A percentile compares a stretch with the other conserved stretches of the same genome.
Evolutionary conservation across 768 basidiomycete genomes (phyloP).

Genomic region (Dictyophora rubrovolvata): DNA sequence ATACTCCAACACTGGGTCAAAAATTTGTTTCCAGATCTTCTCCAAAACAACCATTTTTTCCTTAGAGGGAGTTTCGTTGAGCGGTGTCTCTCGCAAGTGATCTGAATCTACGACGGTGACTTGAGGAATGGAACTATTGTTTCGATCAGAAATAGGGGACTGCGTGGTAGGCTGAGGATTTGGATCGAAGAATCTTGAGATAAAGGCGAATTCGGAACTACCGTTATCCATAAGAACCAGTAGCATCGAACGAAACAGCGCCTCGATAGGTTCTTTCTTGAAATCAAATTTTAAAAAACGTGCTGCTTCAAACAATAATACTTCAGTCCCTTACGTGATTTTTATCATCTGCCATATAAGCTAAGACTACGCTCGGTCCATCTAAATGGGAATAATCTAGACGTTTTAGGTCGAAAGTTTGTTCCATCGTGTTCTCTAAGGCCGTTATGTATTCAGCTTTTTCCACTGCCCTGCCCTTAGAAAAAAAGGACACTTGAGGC

Average conservation of each 20-base stretch:
- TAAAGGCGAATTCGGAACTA: constrained; percentile 82
- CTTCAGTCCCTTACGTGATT: constrained; percentile 55
- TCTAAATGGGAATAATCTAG: constrained; percentile 63
- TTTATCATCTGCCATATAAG: constrained; percentile 87
- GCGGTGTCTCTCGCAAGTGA: neutral
- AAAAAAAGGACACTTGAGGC: neutral
- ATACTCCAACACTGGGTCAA: constrained; percentile 87
- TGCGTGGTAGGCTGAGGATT: constrained; percentile 28
- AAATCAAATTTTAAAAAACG: neutral
- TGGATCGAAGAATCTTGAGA: constrained; percentile 67
- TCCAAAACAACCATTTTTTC: constrained; percentile 52
- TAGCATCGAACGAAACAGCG: constrained; percentile 72
- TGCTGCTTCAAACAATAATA: neutral
- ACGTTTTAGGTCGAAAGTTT: constrained; percentile 40
- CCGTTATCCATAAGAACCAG: constrained; percentile 94
- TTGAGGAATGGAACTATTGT: neutral
- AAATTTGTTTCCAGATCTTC: constrained; percentile 80
- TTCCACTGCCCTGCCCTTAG: constrained; percentile 58
- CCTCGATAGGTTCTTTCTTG: constrained; percentile 78
- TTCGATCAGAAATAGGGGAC: neutral
- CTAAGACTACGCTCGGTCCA: constrained; percentile 69
- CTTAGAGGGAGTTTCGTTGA: constrained; percentile 24
- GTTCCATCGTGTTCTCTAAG: constrained; percentile 29
- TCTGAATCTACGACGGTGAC: neutral
- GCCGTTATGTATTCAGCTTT: constrained; percentile 53